Evolutionary conservation across 768 basidiomycete genomes (phyloP).

Genomic region (Panaeolus cyanescens): DNA sequence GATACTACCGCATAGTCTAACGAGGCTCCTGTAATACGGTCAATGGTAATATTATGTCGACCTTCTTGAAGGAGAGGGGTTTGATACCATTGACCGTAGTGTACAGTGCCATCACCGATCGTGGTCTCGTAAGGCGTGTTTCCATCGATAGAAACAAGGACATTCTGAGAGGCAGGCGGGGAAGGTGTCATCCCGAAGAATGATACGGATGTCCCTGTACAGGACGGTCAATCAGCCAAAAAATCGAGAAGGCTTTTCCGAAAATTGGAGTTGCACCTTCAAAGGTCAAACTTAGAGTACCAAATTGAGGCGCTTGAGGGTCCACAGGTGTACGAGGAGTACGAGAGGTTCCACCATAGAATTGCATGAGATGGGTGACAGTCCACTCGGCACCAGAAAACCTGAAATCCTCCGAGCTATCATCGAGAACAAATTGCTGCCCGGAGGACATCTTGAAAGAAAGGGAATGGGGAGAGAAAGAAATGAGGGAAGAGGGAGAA

Average conservation of each 20-base stretch:
- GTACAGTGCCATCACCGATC: neutral
- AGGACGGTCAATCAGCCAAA: neutral
- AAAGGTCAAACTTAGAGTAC: slow-evolving; percentile 11
- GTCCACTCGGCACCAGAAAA: slow-evolving; percentile 20
- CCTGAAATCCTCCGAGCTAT: slow-evolving; percentile 16
- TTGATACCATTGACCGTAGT: slow-evolving; percentile 19
- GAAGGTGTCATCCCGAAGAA: slow-evolving; percentile 15
- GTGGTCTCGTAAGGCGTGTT: slow-evolving; percentile 3
- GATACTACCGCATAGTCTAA: slow-evolving; percentile 15
- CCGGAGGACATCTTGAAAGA: slow-evolving; percentile 8
- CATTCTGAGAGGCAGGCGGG: neutral
- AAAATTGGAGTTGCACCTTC: slow-evolving; percentile 6
- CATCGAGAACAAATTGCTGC: slow-evolving; percentile 17
- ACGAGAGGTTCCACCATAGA: slow-evolving; percentile 11
- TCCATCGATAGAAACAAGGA: slow-evolving; percentile 16
- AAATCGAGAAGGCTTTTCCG: neutral
- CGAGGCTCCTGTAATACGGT: neutral
- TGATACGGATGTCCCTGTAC: slow-evolving; percentile 12
- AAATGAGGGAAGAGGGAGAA: neutral
- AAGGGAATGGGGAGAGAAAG: neutral
- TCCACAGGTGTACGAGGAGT: neutral
- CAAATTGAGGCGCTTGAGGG: neutral
- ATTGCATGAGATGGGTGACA: slow-evolving; percentile 14
- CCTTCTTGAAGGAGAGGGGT: slow-evolving; percentile 15
- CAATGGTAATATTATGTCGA: slow-evolving; percentile 14